These are phyloP conservation scores for Yarrowia sp. DNA, from an alignment of 805 yeast genomes.

Conservation along the genomic window DNA sequence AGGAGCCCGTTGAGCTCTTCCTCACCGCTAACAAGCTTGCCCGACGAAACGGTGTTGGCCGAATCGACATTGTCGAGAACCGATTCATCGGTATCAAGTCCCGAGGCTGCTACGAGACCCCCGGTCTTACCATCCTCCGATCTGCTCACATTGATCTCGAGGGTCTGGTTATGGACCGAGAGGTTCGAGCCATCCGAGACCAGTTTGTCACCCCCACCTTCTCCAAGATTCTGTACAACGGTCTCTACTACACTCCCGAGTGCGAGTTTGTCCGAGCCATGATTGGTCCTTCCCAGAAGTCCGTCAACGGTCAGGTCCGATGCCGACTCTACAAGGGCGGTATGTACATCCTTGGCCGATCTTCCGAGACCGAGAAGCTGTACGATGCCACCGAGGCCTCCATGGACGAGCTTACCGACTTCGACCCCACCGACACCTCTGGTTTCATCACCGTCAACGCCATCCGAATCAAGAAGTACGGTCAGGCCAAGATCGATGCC, in stretches of 20 bases:
- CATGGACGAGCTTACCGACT: slow-evolving; percentile 98
- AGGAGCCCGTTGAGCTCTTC: slow-evolving; percentile 92
- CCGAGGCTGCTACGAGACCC: slow-evolving; percentile 99
- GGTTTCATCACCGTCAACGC: slow-evolving; percentile 99
- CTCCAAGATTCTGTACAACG: slow-evolving; percentile 91
- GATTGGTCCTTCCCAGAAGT: slow-evolving; percentile 89
- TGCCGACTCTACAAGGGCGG: slow-evolving; percentile 92
- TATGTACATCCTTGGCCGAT: slow-evolving; percentile 86
- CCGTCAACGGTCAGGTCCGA: slow-evolving; percentile 97
- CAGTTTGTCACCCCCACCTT: slow-evolving; percentile 92
- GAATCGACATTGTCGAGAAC: slow-evolving; percentile 98
- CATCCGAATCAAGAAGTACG: slow-evolving; percentile 97
- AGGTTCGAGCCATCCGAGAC: slow-evolving; percentile 96
- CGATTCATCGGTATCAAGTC: slow-evolving; percentile 98
- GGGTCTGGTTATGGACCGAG: slow-evolving; percentile 96
- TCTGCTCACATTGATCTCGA: slow-evolving; percentile 93
- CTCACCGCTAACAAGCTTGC: slow-evolving; percentile 92
- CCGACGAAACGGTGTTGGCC: slow-evolving; percentile 99
- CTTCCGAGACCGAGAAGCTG: slow-evolving; percentile 91
- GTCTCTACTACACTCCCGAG: slow-evolving; percentile 98
- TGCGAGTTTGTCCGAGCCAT: slow-evolving; percentile 85
- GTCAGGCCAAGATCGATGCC: slow-evolving; percentile 89
- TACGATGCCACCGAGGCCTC: slow-evolving; percentile 98
- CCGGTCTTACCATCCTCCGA: slow-evolving; percentile 95
- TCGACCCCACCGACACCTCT: slow-evolving; percentile 94